A percentile compares a stretch with the other conserved stretches of the same genome.
Conservation (phyloP, 768 basidiomycete genomes). For the Leccinum uliginosum region DNA sequence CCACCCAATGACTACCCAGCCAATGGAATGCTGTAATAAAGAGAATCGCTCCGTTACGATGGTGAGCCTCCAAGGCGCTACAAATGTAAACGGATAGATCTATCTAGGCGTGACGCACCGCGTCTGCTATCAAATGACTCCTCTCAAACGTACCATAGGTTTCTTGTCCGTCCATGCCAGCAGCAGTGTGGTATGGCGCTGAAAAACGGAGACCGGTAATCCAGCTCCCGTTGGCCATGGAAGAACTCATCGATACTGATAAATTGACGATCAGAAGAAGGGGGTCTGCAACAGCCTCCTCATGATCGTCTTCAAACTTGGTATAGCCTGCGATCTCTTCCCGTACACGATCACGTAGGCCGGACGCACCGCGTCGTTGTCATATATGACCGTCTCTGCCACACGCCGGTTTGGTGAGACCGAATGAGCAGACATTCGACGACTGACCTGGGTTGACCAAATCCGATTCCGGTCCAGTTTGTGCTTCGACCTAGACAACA, state of each 20-base stretch:
- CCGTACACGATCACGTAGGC: slow-evolving; percentile 12
- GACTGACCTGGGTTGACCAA: slow-evolving; percentile 10
- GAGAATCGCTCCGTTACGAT: not conserved
- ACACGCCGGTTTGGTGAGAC: not conserved
- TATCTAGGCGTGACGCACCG: not conserved
- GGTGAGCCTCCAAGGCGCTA: not conserved
- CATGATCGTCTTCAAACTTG: not conserved
- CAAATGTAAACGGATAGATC: not conserved
- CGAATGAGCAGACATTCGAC: not conserved
- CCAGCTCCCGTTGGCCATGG: not conserved
- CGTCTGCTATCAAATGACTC: not conserved
- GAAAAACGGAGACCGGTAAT: not conserved
- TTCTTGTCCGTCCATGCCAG: not conserved
- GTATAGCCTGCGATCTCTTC: not conserved
- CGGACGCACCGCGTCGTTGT: slow-evolving; percentile 13
- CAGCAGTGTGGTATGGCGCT: not conserved
- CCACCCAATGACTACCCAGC: not conserved
- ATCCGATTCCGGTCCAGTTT: slow-evolving; percentile 13
- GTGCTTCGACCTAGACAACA: slow-evolving; percentile 9
- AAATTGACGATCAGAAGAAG: slow-evolving; percentile 3
- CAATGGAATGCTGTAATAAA: not conserved
- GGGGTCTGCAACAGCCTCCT: slow-evolving; percentile 1
- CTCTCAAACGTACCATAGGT: not conserved
- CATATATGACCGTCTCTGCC: slow-evolving; percentile 12
- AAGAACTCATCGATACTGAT: not conserved